Conservation (phyloP, 108 stramenopile genomes). For the Heterococcus sp. region DNA sequence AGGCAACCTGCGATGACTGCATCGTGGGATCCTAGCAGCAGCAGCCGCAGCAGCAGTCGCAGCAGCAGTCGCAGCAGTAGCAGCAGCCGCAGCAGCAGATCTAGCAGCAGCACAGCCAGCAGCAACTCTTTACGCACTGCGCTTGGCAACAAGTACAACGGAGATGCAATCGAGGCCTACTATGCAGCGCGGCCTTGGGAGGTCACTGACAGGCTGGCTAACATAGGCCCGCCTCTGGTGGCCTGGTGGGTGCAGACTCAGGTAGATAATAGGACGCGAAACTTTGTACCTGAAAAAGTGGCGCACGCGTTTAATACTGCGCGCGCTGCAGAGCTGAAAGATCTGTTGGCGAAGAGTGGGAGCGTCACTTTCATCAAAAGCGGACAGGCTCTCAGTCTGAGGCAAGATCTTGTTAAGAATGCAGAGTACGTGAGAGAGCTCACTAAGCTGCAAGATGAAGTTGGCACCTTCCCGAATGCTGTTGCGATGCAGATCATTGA, state of each 20-base stretch:
- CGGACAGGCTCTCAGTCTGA: slow-evolving; percentile 32
- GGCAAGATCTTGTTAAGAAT: slow-evolving; percentile 33
- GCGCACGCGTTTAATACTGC: slow-evolving; percentile 12
- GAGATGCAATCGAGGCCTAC: slow-evolving; percentile 16
- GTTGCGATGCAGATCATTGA: slow-evolving; percentile 65
- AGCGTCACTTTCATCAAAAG: slow-evolving; percentile 44
- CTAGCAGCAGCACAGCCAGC: background rate
- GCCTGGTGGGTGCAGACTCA: slow-evolving; percentile 23
- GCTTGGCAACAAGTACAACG: slow-evolving; percentile 32
- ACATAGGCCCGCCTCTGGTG: slow-evolving; percentile 21
- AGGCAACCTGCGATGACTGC: background rate
- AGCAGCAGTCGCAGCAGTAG: background rate
- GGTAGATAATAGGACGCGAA: slow-evolving; percentile 13
- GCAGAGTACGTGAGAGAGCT: slow-evolving; percentile 40
- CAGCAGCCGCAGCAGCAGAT: background rate
- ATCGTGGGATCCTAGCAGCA: background rate
- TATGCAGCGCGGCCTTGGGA: slow-evolving; percentile 4
- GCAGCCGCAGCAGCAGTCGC: background rate
- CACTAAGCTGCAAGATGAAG: slow-evolving; percentile 20
- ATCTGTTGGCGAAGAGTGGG: slow-evolving; percentile 6
- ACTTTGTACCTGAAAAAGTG: slow-evolving; percentile 6
- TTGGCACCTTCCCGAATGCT: slow-evolving; percentile 39
- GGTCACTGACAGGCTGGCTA: slow-evolving; percentile 11
- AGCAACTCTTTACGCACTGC: no score
- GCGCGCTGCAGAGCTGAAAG: slow-evolving; percentile 25